Evolutionary conservation across 176 grass and related monocot species (phyloP).

Genomic region (Oropetium thomaeum): DNA sequence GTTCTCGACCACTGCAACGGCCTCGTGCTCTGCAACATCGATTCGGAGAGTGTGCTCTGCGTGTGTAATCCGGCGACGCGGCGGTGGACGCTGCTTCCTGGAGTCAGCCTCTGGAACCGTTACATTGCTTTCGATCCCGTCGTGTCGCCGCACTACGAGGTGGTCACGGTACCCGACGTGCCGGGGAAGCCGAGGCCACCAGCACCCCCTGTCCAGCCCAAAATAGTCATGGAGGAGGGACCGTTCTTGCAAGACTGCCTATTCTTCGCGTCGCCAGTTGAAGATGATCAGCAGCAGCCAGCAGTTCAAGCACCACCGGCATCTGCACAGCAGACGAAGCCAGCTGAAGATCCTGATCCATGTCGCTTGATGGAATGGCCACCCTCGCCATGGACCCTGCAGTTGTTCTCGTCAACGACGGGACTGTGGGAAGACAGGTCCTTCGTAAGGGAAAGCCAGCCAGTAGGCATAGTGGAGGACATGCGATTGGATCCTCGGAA

Average conservation of each 20-base stretch:
- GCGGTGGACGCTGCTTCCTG: neutral
- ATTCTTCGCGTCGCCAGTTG: too few species aligned
- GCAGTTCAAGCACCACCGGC: too few species aligned
- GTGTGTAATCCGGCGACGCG: neutral
- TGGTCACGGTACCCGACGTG: neutral
- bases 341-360: neutral
- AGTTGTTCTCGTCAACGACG: neutral
- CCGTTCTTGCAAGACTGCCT: neutral
- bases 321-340: neutral
- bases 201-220: neutral
- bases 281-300: too few species aligned
- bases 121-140: neutral
- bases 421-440: neutral
- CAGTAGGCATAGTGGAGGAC: neutral
- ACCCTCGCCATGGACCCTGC: neutral
- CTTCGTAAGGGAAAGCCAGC: neutral
- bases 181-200: neutral
- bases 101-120: too few species aligned
- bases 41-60: neutral
- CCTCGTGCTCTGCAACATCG: neutral
- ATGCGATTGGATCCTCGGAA: neutral
- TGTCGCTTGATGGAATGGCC: neutral
- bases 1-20: conserved; percentile 4
- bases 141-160: neutral
- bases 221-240: too few species aligned